Evolutionary conservation across 2,329 filamentous ascomycete genomes (phyloP).

Genomic region (Teratosphaeria pseudoeucalypti): DNA sequence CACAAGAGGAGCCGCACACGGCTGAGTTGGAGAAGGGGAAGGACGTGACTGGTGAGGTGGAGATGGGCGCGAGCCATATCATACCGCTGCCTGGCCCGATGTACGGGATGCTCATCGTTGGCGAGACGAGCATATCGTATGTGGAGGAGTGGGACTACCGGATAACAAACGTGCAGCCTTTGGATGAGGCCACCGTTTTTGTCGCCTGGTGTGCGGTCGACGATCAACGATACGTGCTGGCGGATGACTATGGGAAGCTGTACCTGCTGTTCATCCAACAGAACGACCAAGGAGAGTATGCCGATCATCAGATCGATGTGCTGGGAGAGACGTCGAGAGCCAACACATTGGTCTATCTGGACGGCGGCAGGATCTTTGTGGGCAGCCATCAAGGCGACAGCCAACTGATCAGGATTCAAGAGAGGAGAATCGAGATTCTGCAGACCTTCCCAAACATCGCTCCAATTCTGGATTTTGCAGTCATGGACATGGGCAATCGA

Average conservation of each 20-base stretch:
- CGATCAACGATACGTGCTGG: slow-evolving; percentile 71
- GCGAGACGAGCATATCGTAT: slow-evolving; percentile 66
- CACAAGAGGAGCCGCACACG: slow-evolving; percentile 36
- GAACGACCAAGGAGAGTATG: slow-evolving; percentile 54
- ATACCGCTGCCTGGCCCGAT: slow-evolving; percentile 51
- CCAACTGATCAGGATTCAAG: slow-evolving; percentile 58
- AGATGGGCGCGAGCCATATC: slow-evolving; percentile 50
- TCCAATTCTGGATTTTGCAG: slow-evolving; percentile 82
- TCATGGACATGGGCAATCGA: slow-evolving; percentile 91
- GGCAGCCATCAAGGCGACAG: slow-evolving; percentile 91
- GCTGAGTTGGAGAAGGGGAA: slow-evolving; percentile 41
- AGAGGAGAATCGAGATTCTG: slow-evolving; percentile 53
- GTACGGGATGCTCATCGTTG: slow-evolving; percentile 38
- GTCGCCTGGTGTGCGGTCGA: slow-evolving; percentile 87
- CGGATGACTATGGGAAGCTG: slow-evolving; percentile 79
- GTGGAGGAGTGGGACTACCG: slow-evolving; percentile 64
- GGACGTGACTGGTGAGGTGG: slow-evolving; percentile 42
- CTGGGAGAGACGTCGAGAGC: slow-evolving; percentile 66
- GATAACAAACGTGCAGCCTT: slow-evolving; percentile 50
- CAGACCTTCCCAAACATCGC: slow-evolving; percentile 78
- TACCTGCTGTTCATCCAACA: slow-evolving; percentile 75
- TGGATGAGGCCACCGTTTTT: slow-evolving; percentile 72
- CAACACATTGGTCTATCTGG: slow-evolving; percentile 67
- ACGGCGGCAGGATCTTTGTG: slow-evolving; percentile 64
- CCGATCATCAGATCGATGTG: slow-evolving; percentile 58